Conservation (phyloP, 495 filamentous ascomycete species). For the Oidiodendron maius region DNA sequence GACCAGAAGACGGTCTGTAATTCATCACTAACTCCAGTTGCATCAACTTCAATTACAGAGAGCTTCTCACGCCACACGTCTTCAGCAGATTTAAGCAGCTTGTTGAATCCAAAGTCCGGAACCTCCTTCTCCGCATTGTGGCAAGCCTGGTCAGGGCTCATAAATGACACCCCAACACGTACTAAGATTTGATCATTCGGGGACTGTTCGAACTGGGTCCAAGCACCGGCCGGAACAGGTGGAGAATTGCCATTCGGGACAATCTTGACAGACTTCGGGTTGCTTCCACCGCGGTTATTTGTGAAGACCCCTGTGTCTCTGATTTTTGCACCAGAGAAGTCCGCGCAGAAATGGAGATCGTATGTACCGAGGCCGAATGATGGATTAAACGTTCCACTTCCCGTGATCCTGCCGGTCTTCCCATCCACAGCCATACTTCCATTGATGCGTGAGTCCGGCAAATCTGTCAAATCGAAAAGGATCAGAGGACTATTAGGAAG, state of each 20-base stretch:
- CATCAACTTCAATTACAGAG: constrained; percentile 48
- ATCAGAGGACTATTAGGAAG: constrained; percentile 50
- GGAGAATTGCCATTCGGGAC: constrained; percentile 54
- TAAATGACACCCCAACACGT: constrained; percentile 66
- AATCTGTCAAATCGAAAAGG: constrained; percentile 59
- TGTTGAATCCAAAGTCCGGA: constrained; percentile 59
- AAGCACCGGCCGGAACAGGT: constrained; percentile 62
- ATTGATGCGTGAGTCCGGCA: constrained; percentile 56
- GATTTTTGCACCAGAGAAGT: constrained; percentile 59
- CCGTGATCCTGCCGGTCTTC: constrained; percentile 54
- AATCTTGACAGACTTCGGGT: constrained; percentile 47
- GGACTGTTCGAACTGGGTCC: constrained; percentile 47
- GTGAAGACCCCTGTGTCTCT: constrained; percentile 60
- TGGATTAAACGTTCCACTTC: constrained; percentile 58
- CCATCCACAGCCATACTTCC: constrained; percentile 50
- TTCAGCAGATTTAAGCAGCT: constrained; percentile 43
- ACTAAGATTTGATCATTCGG: constrained; percentile 44
- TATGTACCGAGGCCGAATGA: constrained; percentile 65
- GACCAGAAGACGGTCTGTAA: constrained; percentile 64
- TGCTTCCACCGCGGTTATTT: constrained; percentile 48
- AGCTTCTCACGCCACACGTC: constrained; percentile 61
- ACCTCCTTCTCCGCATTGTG: constrained; percentile 63
- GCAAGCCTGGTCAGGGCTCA: constrained; percentile 60
- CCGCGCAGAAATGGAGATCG: constrained; percentile 58
- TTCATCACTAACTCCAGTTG: constrained; percentile 46